Conservation (phyloP, 371 early-diverging fungal genomes). For the Mortierella sp. region DNA sequence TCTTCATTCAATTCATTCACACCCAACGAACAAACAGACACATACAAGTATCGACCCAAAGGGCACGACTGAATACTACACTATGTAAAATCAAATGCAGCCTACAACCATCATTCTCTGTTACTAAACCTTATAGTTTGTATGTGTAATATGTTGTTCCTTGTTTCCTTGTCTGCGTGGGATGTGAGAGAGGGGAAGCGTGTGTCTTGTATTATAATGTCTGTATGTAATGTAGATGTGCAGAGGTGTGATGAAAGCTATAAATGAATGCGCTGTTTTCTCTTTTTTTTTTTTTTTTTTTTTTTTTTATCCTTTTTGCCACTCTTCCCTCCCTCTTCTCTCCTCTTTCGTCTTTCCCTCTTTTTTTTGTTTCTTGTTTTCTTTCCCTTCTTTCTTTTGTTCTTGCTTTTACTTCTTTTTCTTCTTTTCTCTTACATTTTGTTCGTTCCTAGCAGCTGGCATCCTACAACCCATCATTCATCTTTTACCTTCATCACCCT, state of each 20-base stretch:
- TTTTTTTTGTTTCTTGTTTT: neutral
- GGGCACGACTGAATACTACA: neutral
- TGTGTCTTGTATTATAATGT: neutral
- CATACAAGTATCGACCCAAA: neutral
- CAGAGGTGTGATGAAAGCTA: neutral
- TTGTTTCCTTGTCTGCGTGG: neutral
- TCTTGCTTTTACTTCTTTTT: neutral
- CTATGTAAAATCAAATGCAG: neutral
- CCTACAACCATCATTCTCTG: neutral
- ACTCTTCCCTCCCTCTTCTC: neutral
- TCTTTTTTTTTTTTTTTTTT: neutral
- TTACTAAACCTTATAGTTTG: neutral
- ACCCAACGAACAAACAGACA: neutral
- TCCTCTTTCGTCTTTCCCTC: neutral
- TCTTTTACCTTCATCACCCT: neutral
- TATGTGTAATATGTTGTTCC: neutral
- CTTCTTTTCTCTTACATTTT: neutral
- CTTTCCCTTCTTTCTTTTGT: neutral
- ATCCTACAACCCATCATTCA: neutral
- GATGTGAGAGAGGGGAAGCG: neutral
- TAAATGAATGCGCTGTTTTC: constrained; percentile 10
- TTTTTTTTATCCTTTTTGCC: constrained; percentile 11
- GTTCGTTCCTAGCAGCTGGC: neutral
- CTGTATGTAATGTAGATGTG: neutral
- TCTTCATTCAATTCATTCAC: neutral